Base-by-base conservation (phyloP, 768 basidiomycete genomes). In the Lactarius indigo region DNA sequence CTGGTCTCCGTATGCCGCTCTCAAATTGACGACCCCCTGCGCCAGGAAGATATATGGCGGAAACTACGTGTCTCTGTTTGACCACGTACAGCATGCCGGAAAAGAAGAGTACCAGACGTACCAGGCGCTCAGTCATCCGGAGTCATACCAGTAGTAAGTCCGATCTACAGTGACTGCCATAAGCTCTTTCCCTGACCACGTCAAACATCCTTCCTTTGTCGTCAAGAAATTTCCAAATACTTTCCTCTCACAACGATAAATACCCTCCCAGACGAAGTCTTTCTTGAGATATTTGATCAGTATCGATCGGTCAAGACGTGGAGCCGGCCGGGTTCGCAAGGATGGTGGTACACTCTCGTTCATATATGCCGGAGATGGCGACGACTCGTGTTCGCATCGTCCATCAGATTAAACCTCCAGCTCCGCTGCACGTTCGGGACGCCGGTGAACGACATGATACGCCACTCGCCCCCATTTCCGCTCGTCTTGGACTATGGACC, bases 321-420 rank as follows among this genome's bases (percentile, higher is more conserved):
- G 6, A 41, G 52, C 41, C 52, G 57, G 47, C 7, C 47, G 18
- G 37, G 39, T 54, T 30, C 37, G 7, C 62, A 64, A 47, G 41
- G 31, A 20, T 54, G 66, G 42, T 67, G 66, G 66, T 67, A 67
- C 52, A 64, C 63, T 26, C 62, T 67, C 52, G 66, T 57, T 2
- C 66, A 67, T 31, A 55, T 35, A 5, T 64, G 57, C 42, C 41
- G 6, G n/a, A 54, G 62, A 28, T 67, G 62, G 62, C 58, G 66
- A 39, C 50, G 13, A 23, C 62, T 64, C 41, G 66, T 64, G 18
- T 68, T 68, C 30, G 26, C 66, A 23, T 68, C 66, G n/a, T 59
- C 66, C 17, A 41, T 55, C n/a, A 42, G 63, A 13, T 37, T 68
- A 5, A 60, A 60, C 3, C 66, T 68, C 41, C 62, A 63, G 28